Conservation (phyloP, 441 rosid species). For the Geranium incanum region DNA sequence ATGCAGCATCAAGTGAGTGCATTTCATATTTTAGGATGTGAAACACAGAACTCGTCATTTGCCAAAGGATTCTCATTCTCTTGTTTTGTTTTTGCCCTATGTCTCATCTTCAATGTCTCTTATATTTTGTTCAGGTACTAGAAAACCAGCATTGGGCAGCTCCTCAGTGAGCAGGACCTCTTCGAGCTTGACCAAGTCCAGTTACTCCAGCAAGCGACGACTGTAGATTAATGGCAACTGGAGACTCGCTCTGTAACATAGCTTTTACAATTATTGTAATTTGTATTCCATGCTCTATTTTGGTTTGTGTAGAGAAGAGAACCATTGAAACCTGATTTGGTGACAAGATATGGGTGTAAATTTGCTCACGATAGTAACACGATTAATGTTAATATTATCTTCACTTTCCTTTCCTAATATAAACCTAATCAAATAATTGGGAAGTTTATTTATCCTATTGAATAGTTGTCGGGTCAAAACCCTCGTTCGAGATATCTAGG, state of each 20-base stretch:
- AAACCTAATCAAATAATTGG: too few species aligned
- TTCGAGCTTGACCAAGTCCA: neutral
- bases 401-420: too few species aligned
- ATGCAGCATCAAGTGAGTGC: neutral
- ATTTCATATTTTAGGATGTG: neutral
- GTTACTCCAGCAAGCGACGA: neutral
- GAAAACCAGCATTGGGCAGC: neutral
- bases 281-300: too few species aligned
- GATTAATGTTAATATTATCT: too few species aligned
- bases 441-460: too few species aligned
- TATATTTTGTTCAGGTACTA: neutral
- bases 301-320: too few species aligned
- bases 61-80: neutral
- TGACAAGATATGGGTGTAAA: too few species aligned
- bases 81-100: neutral
- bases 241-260: neutral
- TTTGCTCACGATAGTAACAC: too few species aligned
- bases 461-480: too few species aligned
- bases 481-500: slow-evolving; percentile 12
- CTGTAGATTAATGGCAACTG: slow-evolving; percentile 4
- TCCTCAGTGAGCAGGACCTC: neutral
- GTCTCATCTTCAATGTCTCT: neutral
- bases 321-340: too few species aligned
- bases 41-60: too few species aligned
- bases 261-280: neutral